Evolutionary conservation across 2,329 filamentous ascomycete species (phyloP).

Genomic region (Sclerotiophoma versabilis): DNA sequence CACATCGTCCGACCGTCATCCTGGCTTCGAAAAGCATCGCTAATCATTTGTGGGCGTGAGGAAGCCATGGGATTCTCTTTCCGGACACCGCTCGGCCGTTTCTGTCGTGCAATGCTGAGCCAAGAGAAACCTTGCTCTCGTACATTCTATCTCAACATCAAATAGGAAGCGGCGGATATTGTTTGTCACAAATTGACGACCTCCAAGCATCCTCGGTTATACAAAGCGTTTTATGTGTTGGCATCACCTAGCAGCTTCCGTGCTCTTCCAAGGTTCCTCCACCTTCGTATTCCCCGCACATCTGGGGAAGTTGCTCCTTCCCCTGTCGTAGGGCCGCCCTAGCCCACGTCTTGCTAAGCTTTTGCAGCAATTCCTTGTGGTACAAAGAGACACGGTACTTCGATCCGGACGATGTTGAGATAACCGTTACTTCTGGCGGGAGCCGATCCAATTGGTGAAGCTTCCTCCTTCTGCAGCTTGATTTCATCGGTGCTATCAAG

Average conservation of each 20-base stretch:
- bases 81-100: constrained; percentile 14
- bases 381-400: constrained; percentile 2
- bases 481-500: neutral
- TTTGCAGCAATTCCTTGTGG: neutral
- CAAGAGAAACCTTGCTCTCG: constrained; percentile 26
- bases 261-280: constrained; percentile 11
- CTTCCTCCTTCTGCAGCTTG: neutral
- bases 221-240: constrained; percentile 21
- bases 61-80: constrained; percentile 8
- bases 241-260: constrained; percentile 8
- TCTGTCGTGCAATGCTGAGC: constrained; percentile 29
- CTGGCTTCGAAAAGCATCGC: constrained; percentile 14
- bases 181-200: constrained; percentile 11
- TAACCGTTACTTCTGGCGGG: neutral
- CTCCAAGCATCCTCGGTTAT: constrained; percentile 1
- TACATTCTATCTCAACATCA: constrained; percentile 20
- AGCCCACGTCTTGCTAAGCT: constrained; percentile 2
- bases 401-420: neutral
- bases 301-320: constrained; percentile 33
- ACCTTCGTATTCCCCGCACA: constrained; percentile 32
- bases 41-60: constrained; percentile 1
- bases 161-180: constrained; percentile 32
- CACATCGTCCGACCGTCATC: constrained; percentile 26
- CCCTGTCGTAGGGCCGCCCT: constrained; percentile 19
- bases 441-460: constrained; percentile 4